phyloP scores from a whole-genome alignment of 139 green algal genomes.

The Edaphochlamys debaryana region DNA sequence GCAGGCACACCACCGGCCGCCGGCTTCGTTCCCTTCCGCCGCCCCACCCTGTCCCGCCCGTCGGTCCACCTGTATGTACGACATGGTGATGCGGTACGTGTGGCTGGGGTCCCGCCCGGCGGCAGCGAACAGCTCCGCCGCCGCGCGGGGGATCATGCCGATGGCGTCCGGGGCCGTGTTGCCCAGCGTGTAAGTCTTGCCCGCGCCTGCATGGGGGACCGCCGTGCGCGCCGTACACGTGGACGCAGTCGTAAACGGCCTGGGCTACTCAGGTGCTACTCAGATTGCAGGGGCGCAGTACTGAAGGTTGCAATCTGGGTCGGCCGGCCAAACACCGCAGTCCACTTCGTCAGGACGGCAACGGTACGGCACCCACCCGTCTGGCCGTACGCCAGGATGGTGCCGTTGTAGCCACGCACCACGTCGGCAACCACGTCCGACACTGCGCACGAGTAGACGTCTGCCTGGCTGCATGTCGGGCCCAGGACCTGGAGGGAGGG shows the following conservation, averaged over 20 bases:
- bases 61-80: slow-evolving; percentile 75
- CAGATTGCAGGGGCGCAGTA: too few species aligned
- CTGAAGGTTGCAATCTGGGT: too few species aligned
- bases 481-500: slow-evolving; percentile 73
- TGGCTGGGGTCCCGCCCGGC: slow-evolving; percentile 63
- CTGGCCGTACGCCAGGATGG: slow-evolving; percentile 85
- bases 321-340: too few species aligned
- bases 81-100: slow-evolving; percentile 67
- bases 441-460: slow-evolving; percentile 78
- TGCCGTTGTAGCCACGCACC: slow-evolving; percentile 86
- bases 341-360: too few species aligned
- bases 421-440: slow-evolving; percentile 71
- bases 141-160: slow-evolving; percentile 84
- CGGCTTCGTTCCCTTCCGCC: too few species aligned
- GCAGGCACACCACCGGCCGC: too few species aligned
- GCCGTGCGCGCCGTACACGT: too few species aligned
- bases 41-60: too few species aligned
- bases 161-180: slow-evolving; percentile 73
- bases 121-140: slow-evolving; percentile 76
- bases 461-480: slow-evolving; percentile 64
- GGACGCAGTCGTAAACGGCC: too few species aligned
- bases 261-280: too few species aligned
- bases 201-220: slow-evolving; percentile 69
- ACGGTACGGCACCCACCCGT: too few species aligned
- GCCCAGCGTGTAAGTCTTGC: slow-evolving; percentile 87